Conservation (phyloP, 331 rosid genomes). For the Erythrophleum ivorense region DNA sequence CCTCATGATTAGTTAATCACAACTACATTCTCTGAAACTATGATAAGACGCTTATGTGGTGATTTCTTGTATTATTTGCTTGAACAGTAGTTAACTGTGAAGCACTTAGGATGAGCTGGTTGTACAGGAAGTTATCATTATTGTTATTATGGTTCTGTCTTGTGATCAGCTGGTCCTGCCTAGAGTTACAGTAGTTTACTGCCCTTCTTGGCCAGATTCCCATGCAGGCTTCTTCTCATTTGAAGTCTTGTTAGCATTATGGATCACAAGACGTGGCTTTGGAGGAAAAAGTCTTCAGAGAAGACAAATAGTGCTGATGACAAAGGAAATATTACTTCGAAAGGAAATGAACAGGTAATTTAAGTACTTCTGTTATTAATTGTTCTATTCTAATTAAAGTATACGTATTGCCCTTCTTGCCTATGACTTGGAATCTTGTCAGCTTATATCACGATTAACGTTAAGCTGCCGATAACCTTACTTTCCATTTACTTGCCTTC, state of each 20-base stretch:
- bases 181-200: background rate
- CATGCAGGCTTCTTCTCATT: conserved; percentile 37
- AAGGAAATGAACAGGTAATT: conserved; percentile 71
- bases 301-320: conserved; percentile 55
- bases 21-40: conserved; percentile 7
- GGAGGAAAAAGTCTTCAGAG: conserved; percentile 77
- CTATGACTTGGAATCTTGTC: background rate
- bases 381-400: background rate
- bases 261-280: conserved; percentile 81
- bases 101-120: background rate
- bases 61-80: conserved; percentile 1
- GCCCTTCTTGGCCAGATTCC: conserved; percentile 19
- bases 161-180: conserved; percentile 12
- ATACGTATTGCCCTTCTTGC: background rate
- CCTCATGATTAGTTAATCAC: background rate
- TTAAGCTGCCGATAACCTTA: background rate
- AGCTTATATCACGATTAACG: background rate
- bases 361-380: background rate
- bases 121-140: conserved; percentile 19
- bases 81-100: background rate
- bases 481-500: background rate
- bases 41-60: conserved; percentile 1
- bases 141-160: conserved; percentile 10
- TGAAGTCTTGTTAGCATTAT: conserved; percentile 45
- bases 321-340: conserved; percentile 45